These are phyloP conservation scores for Mimosa bimucronata DNA, from an alignment of 306 rosid genomes.

Conservation along the genomic window DNA sequence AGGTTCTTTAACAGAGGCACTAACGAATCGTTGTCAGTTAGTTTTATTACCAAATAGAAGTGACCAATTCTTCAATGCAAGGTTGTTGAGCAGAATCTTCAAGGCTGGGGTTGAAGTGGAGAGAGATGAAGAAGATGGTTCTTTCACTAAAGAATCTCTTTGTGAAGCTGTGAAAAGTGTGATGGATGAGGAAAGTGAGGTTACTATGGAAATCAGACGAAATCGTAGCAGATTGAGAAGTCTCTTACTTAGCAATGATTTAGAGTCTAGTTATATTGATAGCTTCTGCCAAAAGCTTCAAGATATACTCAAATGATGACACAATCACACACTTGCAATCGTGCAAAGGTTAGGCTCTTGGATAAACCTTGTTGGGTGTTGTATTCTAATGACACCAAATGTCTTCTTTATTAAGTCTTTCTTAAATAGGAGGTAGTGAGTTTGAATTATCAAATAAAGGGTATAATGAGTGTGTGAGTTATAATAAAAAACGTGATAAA, in stretches of 20 bases:
- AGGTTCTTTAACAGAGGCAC: conserved; percentile 6
- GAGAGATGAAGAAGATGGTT: conserved; percentile 20
- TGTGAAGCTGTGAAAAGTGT: conserved; percentile 2
- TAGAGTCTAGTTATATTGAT: conserved; percentile 13
- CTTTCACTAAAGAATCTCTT: conserved; percentile 2
- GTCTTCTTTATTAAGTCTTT: too few species aligned
- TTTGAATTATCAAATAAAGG: too few species aligned
- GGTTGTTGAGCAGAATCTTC: neutral
- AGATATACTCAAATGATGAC: neutral
- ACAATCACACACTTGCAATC: neutral
- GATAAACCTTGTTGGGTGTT: neutral
- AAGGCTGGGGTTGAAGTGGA: conserved; percentile 8
- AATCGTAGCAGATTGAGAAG: neutral
- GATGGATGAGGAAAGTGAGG: conserved; percentile 4
- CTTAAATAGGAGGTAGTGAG: too few species aligned
- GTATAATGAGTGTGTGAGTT: too few species aligned
- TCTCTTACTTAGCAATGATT: neutral
- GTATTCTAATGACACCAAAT: too few species aligned
- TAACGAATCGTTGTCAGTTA: neutral
- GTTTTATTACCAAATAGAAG: neutral
- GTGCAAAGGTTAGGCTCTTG: neutral
- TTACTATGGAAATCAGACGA: neutral
- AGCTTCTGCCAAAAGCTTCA: conserved; percentile 9
- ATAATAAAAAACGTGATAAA: too few species aligned
- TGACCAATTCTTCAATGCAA: conserved; percentile 22